A percentile compares a stretch with the other conserved stretches of the same genome.
Conservation (phyloP, 495 filamentous ascomycete species). For the Bombardia bombarda region DNA sequence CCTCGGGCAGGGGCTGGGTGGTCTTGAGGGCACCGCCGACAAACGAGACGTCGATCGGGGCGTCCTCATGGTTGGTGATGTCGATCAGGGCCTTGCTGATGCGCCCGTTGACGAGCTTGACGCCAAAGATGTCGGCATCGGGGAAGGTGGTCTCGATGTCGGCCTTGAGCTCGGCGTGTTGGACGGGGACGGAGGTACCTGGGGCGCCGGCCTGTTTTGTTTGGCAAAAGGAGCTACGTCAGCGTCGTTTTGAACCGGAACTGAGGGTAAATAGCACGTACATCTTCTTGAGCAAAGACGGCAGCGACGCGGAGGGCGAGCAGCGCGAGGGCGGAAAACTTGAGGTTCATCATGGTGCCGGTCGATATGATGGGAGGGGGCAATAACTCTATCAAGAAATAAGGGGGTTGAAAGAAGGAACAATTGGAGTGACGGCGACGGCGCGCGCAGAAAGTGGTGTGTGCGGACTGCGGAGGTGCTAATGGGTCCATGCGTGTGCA, state of each 20-base stretch:
- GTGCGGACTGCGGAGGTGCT: slow-evolving; percentile 1
- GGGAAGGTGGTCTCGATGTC: slow-evolving; percentile 74
- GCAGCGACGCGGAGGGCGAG: slow-evolving; percentile 60
- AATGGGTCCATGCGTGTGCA: slow-evolving; percentile 7
- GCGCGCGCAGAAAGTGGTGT: slow-evolving; percentile 7
- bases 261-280: too few relatives aligned
- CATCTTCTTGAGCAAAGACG: slow-evolving; percentile 51
- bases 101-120: slow-evolving; percentile 90
- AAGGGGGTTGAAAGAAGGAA: slow-evolving; percentile 13
- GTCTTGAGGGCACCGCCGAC: slow-evolving; percentile 71
- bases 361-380: slow-evolving; percentile 5
- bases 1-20: slow-evolving; percentile 35
- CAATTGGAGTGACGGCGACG: background rate
- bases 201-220: background rate
- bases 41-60: slow-evolving; percentile 65
- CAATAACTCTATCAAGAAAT: slow-evolving; percentile 15
- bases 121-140: slow-evolving; percentile 81
- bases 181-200: slow-evolving; percentile 25
- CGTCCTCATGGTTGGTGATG: slow-evolving; percentile 75
- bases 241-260: too few relatives aligned
- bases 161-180: slow-evolving; percentile 60
- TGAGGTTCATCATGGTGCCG: slow-evolving; percentile 62
- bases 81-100: slow-evolving; percentile 77
- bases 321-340: slow-evolving; percentile 61
- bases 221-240: background rate